A percentile compares a stretch with the other conserved stretches of the same genome.
These are phyloP conservation scores for Aspergillus versicolor DNA, from an alignment of 2,329 filamentous ascomycete genomes.

Conservation along the genomic window DNA sequence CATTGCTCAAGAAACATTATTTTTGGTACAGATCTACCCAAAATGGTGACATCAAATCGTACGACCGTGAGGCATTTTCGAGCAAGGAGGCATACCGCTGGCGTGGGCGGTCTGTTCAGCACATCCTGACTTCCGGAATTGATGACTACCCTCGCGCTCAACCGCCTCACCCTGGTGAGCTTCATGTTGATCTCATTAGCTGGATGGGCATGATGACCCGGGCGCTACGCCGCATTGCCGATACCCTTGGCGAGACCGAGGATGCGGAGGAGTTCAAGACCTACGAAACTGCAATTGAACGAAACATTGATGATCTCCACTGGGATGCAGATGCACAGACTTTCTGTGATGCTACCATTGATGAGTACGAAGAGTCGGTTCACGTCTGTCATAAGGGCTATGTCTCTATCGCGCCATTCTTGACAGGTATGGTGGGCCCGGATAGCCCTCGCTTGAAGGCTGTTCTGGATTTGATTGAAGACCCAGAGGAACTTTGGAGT, in stretches of 20 bases:
- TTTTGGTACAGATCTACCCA: constrained; percentile 95
- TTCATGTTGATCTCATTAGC: constrained; percentile 90
- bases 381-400: constrained; percentile 97
- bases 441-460: constrained; percentile 73
- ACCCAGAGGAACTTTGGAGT: constrained; percentile 87
- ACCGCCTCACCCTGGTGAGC: constrained; percentile 90
- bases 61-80: constrained; percentile 85
- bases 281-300: constrained; percentile 73
- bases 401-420: constrained; percentile 87
- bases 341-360: constrained; percentile 93
- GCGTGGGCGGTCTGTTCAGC: constrained; percentile 82
- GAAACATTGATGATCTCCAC: constrained; percentile 89
- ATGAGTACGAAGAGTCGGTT: constrained; percentile 86
- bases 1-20: constrained; percentile 83
- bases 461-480: constrained; percentile 72
- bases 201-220: constrained; percentile 98
- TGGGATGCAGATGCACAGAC: constrained; percentile 79
- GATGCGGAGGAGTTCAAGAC: constrained; percentile 71
- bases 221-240: constrained; percentile 77
- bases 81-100: constrained; percentile 92
- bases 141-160: constrained; percentile 95
- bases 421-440: constrained; percentile 74
- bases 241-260: constrained; percentile 70
- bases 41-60: constrained; percentile 82
- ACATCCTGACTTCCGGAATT: constrained; percentile 88